These are phyloP conservation scores for Tetratostichococcus sp. DNA, from an alignment of 139 green algal species.

Conservation along the genomic window DNA sequence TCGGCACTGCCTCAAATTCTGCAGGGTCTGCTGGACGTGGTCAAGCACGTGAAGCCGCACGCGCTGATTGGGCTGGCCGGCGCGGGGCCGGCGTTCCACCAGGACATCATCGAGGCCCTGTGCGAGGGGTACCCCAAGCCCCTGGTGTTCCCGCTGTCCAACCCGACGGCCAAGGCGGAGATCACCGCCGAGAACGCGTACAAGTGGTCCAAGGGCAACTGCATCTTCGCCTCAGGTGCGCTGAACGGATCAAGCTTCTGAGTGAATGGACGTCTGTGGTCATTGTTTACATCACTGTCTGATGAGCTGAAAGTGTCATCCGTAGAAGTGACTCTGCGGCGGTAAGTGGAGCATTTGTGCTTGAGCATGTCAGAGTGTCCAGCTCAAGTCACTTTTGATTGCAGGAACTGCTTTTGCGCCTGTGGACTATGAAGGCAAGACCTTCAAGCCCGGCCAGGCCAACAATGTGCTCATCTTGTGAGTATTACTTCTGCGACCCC, in stretches of 20 bases:
- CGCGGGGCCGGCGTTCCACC: constrained; percentile 34
- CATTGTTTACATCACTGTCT: too few relatives aligned
- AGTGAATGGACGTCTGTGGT: too few relatives aligned
- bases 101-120: constrained; percentile 64
- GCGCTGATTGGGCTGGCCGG: constrained; percentile 58
- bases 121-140: constrained; percentile 46
- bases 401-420: constrained; percentile 26
- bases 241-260: too few relatives aligned
- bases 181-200: constrained; percentile 74
- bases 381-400: not conserved
- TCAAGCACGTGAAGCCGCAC: constrained; percentile 59
- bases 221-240: constrained; percentile 8
- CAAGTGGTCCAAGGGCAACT: constrained; percentile 43
- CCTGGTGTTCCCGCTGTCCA: constrained; percentile 85
- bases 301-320: too few relatives aligned
- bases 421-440: constrained; percentile 30
- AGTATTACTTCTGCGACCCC: not conserved
- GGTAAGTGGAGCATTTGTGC: not conserved
- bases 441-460: constrained; percentile 60
- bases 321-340: too few relatives aligned
- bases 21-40: constrained; percentile 32
- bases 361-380: too few relatives aligned
- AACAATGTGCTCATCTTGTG: constrained; percentile 84
- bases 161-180: constrained; percentile 79
- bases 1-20: too few relatives aligned